Evolutionary conservation across 192 early-diverging fungal species (phyloP).

Genomic region (Lobosporangium transversale): DNA sequence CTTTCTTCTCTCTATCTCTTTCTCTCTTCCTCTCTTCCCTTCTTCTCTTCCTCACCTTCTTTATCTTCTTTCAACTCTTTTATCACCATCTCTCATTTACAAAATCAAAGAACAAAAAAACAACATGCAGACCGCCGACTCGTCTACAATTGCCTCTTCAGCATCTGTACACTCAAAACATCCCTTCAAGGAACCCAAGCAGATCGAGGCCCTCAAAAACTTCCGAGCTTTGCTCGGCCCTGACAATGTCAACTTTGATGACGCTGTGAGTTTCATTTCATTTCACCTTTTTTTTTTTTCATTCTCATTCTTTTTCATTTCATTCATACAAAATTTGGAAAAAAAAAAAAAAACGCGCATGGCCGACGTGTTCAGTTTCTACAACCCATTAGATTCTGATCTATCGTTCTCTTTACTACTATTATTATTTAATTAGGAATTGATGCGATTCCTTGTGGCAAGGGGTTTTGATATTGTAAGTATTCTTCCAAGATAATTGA

Average conservation of each 20-base stretch:
- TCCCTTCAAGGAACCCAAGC: slow-evolving; percentile 44
- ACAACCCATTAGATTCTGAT: not conserved
- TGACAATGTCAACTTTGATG: slow-evolving; percentile 49
- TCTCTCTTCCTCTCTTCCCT: not conserved
- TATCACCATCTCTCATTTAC: not conserved
- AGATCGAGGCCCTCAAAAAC: slow-evolving; percentile 39
- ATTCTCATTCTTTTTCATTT: not conserved
- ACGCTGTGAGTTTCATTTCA: slow-evolving; percentile 46
- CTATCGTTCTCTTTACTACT: not conserved
- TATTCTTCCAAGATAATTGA: slow-evolving; percentile 3
- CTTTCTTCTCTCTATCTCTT: not conserved
- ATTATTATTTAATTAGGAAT: slow-evolving; percentile 46
- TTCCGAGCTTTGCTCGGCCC: slow-evolving; percentile 44
- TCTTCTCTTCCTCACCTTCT: not conserved
- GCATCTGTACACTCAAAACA: slow-evolving; percentile 33
- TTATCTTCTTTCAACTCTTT: not conserved
- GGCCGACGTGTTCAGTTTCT: not conserved
- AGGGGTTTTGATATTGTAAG: slow-evolving; percentile 72
- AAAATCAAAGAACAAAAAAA: too few species aligned
- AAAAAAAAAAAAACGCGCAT: too few species aligned
- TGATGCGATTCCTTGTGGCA: slow-evolving; percentile 70
- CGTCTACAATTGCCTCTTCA: slow-evolving; percentile 8
- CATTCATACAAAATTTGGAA: not conserved
- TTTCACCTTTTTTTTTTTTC: slow-evolving; percentile 4
- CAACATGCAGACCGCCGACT: not conserved